These are phyloP conservation scores for Fusarium sacchari DNA, from an alignment of 2,329 filamentous ascomycete genomes.

Conservation along the genomic window DNA sequence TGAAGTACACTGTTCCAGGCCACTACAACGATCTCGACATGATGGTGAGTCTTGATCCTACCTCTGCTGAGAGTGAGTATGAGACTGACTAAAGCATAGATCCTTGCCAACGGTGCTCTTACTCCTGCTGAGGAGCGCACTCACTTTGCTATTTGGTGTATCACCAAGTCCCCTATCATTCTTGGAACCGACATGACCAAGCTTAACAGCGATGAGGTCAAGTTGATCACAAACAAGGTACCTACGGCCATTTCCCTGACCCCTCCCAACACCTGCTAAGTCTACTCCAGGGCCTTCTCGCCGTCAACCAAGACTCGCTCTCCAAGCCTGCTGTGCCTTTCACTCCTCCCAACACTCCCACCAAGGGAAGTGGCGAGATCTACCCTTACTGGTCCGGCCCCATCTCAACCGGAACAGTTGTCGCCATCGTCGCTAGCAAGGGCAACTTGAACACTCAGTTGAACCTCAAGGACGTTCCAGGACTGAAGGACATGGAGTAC, in stretches of 20 bases:
- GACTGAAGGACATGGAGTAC: constrained; percentile 12
- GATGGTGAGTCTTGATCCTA: background rate
- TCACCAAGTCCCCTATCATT: constrained; percentile 24
- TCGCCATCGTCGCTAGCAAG: constrained; percentile 19
- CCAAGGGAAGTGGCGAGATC: constrained; percentile 14
- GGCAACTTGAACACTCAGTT: constrained; percentile 5
- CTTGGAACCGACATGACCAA: constrained; percentile 22
- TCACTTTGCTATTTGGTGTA: constrained; percentile 24
- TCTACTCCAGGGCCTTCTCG: constrained; percentile 2
- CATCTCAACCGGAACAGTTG: constrained; percentile 16
- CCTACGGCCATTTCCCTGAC: accelerated
- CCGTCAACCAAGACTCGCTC: constrained; percentile 17
- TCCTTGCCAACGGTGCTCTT: constrained; percentile 17
- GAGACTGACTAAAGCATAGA: background rate
- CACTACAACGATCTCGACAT: constrained; percentile 24
- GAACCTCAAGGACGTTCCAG: constrained; percentile 21
- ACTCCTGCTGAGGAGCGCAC: constrained; percentile 18
- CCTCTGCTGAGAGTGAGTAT: accelerated
- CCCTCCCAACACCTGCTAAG: background rate
- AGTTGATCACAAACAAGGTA: constrained; percentile 26
- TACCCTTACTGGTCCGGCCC: constrained; percentile 25
- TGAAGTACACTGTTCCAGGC: constrained; percentile 18
- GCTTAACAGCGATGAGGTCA: constrained; percentile 2
- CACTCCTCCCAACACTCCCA: constrained; percentile 9
- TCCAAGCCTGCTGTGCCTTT: constrained; percentile 25